Conservation (phyloP, 768 basidiomycete genomes). For the Collybia nuda region DNA sequence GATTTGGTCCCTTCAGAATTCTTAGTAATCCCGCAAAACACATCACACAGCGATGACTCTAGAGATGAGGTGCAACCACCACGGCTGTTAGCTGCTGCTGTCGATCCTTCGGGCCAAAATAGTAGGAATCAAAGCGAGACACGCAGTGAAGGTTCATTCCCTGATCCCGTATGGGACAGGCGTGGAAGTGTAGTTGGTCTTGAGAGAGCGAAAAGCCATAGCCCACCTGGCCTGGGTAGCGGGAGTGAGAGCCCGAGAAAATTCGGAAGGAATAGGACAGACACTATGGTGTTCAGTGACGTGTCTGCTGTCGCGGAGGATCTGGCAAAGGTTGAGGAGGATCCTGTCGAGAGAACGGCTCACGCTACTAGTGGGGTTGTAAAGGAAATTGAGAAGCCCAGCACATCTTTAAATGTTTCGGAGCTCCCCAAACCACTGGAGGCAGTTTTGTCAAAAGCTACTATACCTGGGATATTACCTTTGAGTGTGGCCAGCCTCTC, state of each 20-base stretch:
- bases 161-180: not conserved
- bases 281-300: conserved; percentile 72
- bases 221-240: conserved; percentile 21
- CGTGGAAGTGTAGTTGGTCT: not conserved
- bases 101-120: conserved; percentile 24
- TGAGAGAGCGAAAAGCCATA: conserved; percentile 15
- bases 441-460: too few relatives aligned
- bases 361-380: not conserved
- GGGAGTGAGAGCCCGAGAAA: conserved; percentile 40
- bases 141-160: not conserved
- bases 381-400: not conserved
- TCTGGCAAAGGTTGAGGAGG: conserved; percentile 14
- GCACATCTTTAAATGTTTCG: too few relatives aligned
- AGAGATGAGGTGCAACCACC: conserved; percentile 32
- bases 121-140: not conserved
- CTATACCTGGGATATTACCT: too few relatives aligned
- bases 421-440: too few relatives aligned
- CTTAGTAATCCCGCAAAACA: conserved; percentile 63
- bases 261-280: conserved; percentile 58
- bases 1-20: conserved; percentile 82
- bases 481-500: too few relatives aligned
- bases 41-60: conserved; percentile 21
- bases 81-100: conserved; percentile 37
- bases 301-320: conserved; percentile 34
- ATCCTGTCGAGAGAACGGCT: not conserved